Evolutionary conservation across 2,329 filamentous ascomycete species (phyloP), one percentile per base, ranked within the genome.

Genomic region (Pseudopithomyces maydicus): DNA sequence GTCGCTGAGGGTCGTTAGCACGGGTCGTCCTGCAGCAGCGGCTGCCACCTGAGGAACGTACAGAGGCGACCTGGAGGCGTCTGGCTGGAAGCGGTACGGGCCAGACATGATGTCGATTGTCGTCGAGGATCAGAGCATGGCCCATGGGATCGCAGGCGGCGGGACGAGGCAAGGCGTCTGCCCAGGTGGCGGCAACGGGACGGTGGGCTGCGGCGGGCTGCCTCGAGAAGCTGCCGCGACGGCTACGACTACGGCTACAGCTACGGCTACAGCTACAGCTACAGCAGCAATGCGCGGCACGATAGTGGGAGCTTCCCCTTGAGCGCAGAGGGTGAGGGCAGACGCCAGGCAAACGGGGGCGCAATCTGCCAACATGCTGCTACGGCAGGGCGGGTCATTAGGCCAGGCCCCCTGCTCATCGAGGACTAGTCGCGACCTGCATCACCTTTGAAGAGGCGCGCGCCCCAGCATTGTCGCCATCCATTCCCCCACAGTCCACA

Each of bases 71-170:
- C 69, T 67, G 36, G 70, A 62, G 46, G 71, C 59, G 59, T 74
- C 71, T 39, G 72, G 68, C 22, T 69, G 63, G 63, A 77, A 78
- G 61, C 74, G 72, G 57, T 71, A 78, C n/a, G 76, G 76, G 42
- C 74, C 74, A 61, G 75, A 75, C 76, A 78, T 76, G 51, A 33
- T 62, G 66, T 54, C 39, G 47, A 43, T 20, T 38, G 23, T 19
- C 8, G 35, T 54, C 12, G 36, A 54, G 45, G 45, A 49, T 57
- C 46, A 57, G 45, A 57, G 45, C 51, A 57, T 57, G 51, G 35
- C 55, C 50, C 41, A 14, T 43, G 35, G 17, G 17, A 8, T 14
- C 46, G 41, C 36, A 22, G 45, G 17, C 22, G 45, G 45, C n/a
- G 35, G 22, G 19, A 51, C 22, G 38, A 43, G 48, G 48, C 22